Percentiles rank a stretch among this genome's conserved stretches.
These are phyloP conservation scores for Millerozyma acaciae DNA, from an alignment of 805 yeast genomes.

Conservation along the genomic window DNA sequence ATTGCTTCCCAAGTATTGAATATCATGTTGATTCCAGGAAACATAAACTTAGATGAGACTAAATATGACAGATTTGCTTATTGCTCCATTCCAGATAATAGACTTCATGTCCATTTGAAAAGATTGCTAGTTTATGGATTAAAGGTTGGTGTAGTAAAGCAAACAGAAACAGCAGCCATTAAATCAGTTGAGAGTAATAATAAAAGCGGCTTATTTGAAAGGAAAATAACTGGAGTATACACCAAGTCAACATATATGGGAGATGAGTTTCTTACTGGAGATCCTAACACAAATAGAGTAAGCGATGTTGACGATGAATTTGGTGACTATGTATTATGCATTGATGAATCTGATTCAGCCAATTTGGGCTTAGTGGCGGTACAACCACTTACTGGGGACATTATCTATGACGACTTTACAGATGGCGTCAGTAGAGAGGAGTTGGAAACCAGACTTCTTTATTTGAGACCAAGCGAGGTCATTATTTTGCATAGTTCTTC, in stretches of 20 bases:
- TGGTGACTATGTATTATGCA: constrained; percentile 45
- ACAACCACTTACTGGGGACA: constrained; percentile 71
- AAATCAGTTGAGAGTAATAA: constrained; percentile 51
- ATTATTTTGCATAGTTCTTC: constrained; percentile 39
- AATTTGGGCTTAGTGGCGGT: constrained; percentile 54
- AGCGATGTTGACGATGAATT: constrained; percentile 20
- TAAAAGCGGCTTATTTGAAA: constrained; percentile 50
- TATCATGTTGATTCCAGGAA: constrained; percentile 72
- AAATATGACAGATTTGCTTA: constrained; percentile 68
- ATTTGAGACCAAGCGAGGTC: constrained; percentile 76
- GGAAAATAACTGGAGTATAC: constrained; percentile 67
- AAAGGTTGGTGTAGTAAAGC: constrained; percentile 86
- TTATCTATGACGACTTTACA: constrained; percentile 64
- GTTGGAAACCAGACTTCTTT: constrained; percentile 69
- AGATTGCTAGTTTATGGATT: constrained; percentile 66
- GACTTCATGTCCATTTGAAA: constrained; percentile 73
- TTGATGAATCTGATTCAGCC: constrained; percentile 22
- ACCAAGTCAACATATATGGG: constrained; percentile 84
- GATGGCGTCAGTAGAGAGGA: constrained; percentile 58
- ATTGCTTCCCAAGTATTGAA: constrained; percentile 62
- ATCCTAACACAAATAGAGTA: constrained; percentile 10
- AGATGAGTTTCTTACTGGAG: constrained; percentile 35
- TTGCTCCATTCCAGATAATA: constrained; percentile 77
- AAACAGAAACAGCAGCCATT: constrained; percentile 74
- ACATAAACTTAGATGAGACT: constrained; percentile 43